Base-by-base conservation (phyloP, 2,329 filamentous ascomycete species). In the Chrysosporium queenslandicum region DNA sequence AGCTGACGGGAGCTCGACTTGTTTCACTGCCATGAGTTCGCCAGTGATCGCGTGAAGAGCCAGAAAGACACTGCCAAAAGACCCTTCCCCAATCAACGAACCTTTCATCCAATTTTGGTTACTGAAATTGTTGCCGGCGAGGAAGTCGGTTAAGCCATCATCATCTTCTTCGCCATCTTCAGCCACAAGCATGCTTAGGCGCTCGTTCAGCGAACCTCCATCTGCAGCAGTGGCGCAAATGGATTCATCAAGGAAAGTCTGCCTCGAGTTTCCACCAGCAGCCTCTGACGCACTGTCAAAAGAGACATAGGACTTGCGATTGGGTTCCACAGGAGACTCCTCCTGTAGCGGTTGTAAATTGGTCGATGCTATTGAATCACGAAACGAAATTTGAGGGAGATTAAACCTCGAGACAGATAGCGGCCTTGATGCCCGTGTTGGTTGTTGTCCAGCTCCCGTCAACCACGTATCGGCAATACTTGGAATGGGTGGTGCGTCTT, bases 51-150 rank as follows among this genome's bases (percentile, higher is more conserved):
- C 87, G 67, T 98, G 92, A 29, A 98, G 77, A 23, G 92, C 92
- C 46, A 98, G 78, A 70, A 94, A 98, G 50, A 98, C 92, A 61
- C 85, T 90, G 63, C 92, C 92, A 64, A 98, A 98, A 3, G 90
- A 96, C 57, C 92, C 92, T 70, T 96, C 89, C 29, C 92, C 92
- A 59, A 98, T 98, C 57, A 97, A 77, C 29, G 91, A 90, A 64
- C 92, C 92, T 74, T 97, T 96, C 89, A 98, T 97, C 87, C 94
- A 98, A 69, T 95, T 94, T 73, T 91, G 86, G 57, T 95, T 90
- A 58, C 94, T 90, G 82, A 92, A 97, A 7, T 88, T 94, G 65
- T 96, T 88, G 58, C 88, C 87, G 30, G 88, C 83, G 37, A 97
- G 77, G 75, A 96, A 96, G 64, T 90, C 90, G 60, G 85, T 82